phyloP scores from a whole-genome alignment of 83 land plant species.

The Picea abies region DNA sequence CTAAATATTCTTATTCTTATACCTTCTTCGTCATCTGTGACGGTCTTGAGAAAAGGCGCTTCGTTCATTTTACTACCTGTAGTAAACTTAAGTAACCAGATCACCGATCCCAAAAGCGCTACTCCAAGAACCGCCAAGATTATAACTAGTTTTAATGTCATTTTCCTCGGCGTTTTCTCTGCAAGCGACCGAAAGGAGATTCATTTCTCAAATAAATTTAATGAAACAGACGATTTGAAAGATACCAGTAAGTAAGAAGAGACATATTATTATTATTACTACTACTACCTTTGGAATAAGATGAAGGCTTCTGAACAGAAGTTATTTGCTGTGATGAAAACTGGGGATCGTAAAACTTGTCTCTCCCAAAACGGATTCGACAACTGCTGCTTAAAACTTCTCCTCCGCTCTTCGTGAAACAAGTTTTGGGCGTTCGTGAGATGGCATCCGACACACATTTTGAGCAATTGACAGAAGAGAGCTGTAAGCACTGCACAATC shows the following conservation, averaged over 20 bases:
- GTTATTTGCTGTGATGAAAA: neutral
- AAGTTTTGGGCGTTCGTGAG: neutral
- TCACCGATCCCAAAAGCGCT: neutral
- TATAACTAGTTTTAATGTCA: neutral
- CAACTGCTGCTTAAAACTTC: neutral
- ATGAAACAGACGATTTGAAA: no score
- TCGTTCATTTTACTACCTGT: neutral
- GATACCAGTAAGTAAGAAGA: no score
- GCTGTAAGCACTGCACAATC: constrained; percentile 1
- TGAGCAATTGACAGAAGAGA: neutral
- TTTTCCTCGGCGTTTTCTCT: neutral
- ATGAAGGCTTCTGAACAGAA: neutral
- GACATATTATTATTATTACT: no score
- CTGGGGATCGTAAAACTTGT: neutral
- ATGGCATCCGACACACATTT: constrained; percentile 9
- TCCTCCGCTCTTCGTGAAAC: neutral
- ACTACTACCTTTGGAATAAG: no score
- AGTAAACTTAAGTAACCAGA: neutral
- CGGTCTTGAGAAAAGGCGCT: neutral
- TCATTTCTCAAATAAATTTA: neutral
- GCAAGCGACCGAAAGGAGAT: neutral
- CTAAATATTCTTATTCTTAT: neutral
- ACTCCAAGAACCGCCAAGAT: neutral
- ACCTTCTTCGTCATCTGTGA: constrained; percentile 3
- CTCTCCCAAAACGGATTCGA: constrained; percentile 1